Evolutionary conservation across 2,329 filamentous ascomycete species (phyloP), one percentile per base, ranked within the genome.

Genomic region (Alternaria triticimaculans): DNA sequence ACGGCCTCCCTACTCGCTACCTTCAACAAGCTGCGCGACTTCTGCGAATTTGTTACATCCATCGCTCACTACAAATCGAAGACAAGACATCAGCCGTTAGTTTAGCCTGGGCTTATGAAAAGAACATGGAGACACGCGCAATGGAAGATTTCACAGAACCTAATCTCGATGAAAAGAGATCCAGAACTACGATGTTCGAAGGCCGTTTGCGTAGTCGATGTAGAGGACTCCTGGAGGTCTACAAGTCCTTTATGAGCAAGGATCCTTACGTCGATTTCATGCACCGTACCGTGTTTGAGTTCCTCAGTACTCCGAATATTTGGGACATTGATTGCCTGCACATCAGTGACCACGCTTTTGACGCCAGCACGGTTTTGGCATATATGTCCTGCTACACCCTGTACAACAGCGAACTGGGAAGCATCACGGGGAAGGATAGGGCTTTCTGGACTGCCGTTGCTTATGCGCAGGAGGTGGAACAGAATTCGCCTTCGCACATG

Each of bases 231-330:
- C 9, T 58, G 12, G 55, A 58, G 15, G 7, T 50, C 25, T 11
- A 50, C 26, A 28, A 28, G 26, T 28, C 26, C 26, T 28, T 28
- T 28, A 28, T 28, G 26, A 28, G 26, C 26, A 28, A 28, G 26
- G 26, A 10, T 5, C 23, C 30, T 43, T 20, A 5, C 20, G 33
- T 58, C 7, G 20, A n/a, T 3, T 58, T 58, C 8, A 58, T 58
- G 55, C 55, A 58, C 33, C n/a, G 55, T 6, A 50, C 55, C 8
- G 55, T 58, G 1, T 50, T 44, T 4, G 55, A 51, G 6, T 58
- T 28, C 12, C 55, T 58, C 7, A 14, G 8, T 14, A 41, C 21
- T 2, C 21, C 33, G 14, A 14, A n/a, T 5, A 25, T 11, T 7
- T 12, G 23, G 15, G 23, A 30, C 15, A 12, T 51, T 25, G 33